Percentiles rank a stretch among this genome's conserved stretches.
Evolutionary conservation across 345 rosid species (phyloP).

Genomic region (Eucalyptus regnans): DNA sequence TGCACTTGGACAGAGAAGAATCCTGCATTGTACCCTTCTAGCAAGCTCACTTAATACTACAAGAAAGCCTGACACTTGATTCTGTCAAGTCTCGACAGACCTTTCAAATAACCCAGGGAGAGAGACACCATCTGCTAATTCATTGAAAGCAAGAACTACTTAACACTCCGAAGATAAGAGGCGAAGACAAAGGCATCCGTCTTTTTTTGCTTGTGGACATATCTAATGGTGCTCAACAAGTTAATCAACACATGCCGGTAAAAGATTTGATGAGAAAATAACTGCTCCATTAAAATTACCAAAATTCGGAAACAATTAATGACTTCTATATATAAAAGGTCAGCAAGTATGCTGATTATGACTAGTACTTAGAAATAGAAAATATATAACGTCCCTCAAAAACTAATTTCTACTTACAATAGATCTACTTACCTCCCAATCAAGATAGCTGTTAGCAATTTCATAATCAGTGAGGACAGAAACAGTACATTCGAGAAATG

Average conservation of each 20-base stretch:
- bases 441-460: conserved; percentile 66
- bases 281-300: neutral
- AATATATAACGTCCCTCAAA: neutral
- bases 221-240: neutral
- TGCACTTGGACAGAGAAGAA: neutral
- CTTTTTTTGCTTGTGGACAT: neutral
- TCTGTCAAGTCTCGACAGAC: neutral
- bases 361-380: neutral
- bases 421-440: conserved; percentile 75
- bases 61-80: neutral
- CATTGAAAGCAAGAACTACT: neutral
- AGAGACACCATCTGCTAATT: neutral
- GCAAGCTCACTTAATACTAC: neutral
- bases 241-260: neutral
- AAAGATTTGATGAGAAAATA: neutral
- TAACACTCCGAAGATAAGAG: neutral
- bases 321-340: neutral
- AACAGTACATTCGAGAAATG: conserved; percentile 83
- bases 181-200: neutral
- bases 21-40: neutral
- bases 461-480: conserved; percentile 81
- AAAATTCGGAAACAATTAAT: neutral
- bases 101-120: neutral
- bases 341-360: neutral
- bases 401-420: neutral